These are phyloP conservation scores for Lactarius hengduanensis DNA, from an alignment of 768 basidiomycete genomes.

Conservation along the genomic window DNA sequence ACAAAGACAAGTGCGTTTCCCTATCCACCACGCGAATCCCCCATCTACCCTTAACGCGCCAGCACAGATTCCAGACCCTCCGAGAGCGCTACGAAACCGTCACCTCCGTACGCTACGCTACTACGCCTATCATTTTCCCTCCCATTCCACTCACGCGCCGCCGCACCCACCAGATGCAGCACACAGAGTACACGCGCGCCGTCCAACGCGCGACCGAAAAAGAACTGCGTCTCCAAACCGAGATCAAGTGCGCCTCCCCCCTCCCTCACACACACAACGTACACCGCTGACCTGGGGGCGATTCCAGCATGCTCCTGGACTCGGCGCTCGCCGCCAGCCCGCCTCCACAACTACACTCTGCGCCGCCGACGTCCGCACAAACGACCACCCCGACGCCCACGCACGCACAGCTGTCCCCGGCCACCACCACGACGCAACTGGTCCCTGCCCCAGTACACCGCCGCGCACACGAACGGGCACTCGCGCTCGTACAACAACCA, in stretches of 20 bases:
- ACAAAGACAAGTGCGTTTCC: conserved; percentile 29
- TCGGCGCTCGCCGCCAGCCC: conserved; percentile 16
- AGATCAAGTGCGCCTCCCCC: conserved; percentile 22
- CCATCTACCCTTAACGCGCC: not conserved
- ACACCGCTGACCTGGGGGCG: not conserved
- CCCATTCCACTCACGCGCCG: not conserved
- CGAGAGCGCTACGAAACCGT: conserved; percentile 28
- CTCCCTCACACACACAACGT: not conserved
- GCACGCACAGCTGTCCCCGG: not conserved
- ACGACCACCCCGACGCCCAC: not conserved
- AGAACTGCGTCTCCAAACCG: conserved; percentile 26
- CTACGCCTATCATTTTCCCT: not conserved
- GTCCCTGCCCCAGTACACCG: not conserved
- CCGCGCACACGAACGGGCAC: conserved; percentile 6
- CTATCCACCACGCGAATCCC: no score
- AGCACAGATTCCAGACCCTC: conserved; percentile 26
- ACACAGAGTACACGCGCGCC: conserved; percentile 21
- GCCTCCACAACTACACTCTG: not conserved
- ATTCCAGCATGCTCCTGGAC: conserved; percentile 28
- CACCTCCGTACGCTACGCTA: conserved; percentile 15
- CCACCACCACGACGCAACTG: not conserved
- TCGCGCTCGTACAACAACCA: not conserved
- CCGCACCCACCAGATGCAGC: conserved; percentile 10
- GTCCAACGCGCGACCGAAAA: conserved; percentile 26
- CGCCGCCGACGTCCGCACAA: no score